phyloP scores from a whole-genome alignment of 805 yeast species.

The Candida nitratophila region DNA sequence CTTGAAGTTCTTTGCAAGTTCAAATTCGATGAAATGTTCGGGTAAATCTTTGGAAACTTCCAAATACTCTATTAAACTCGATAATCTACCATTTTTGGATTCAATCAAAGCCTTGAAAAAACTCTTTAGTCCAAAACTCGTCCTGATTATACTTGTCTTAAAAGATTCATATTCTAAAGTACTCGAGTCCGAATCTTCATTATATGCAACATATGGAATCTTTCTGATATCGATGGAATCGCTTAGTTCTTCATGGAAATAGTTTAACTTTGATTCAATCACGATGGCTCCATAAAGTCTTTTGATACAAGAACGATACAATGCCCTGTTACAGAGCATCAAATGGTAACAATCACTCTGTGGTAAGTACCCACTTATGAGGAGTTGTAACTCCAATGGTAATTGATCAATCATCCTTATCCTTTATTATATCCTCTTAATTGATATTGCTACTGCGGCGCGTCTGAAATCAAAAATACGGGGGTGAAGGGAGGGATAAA shows the following conservation, averaged over 20 bases:
- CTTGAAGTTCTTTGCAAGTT: slow-evolving; percentile 9
- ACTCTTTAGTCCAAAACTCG: slow-evolving; percentile 16
- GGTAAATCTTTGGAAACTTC: slow-evolving; percentile 16
- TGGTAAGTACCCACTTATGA: slow-evolving; percentile 10
- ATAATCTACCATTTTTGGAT: slow-evolving; percentile 4
- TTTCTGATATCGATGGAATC: slow-evolving; percentile 9
- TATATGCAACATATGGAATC: neutral
- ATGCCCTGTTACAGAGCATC: slow-evolving; percentile 7
- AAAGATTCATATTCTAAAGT: slow-evolving; percentile 2
- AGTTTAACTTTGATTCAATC: slow-evolving; percentile 15
- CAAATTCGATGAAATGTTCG: slow-evolving; percentile 17
- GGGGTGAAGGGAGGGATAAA: no score
- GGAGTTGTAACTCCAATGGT: slow-evolving; percentile 16
- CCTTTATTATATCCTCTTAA: no score
- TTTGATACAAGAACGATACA: slow-evolving; percentile 7
- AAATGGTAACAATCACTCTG: slow-evolving; percentile 22
- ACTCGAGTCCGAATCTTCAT: neutral
- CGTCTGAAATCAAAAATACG: neutral
- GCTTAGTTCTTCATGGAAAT: slow-evolving; percentile 16
- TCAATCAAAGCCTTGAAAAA: slow-evolving; percentile 12
- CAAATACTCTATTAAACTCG: slow-evolving; percentile 9
- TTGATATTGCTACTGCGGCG: no score
- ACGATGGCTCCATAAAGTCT: slow-evolving; percentile 18
- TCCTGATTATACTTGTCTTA: slow-evolving; percentile 14
- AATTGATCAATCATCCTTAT: slow-evolving; percentile 16